These are phyloP conservation scores for Linderniella brevidens DNA, from an alignment of 257 asterid species.

Conservation along the genomic window DNA sequence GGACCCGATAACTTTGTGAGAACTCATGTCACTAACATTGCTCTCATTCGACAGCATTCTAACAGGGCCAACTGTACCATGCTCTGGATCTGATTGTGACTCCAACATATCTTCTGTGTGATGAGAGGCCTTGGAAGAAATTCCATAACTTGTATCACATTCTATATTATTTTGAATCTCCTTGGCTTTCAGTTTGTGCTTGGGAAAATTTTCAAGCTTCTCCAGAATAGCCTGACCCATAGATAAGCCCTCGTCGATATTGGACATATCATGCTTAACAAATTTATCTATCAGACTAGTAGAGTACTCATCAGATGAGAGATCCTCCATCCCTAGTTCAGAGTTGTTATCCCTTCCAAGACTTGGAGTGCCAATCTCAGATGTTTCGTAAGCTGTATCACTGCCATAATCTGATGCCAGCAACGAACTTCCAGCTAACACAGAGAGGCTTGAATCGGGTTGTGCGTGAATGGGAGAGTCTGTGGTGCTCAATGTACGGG, in stretches of 20 bases:
- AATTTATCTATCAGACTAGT: slow-evolving; percentile 76
- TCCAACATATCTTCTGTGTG: slow-evolving; percentile 18
- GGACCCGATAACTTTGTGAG: slow-evolving; percentile 45
- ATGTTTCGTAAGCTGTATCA: slow-evolving; percentile 80
- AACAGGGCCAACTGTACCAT: slow-evolving; percentile 30
- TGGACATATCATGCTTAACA: slow-evolving; percentile 87
- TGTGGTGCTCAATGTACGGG: slow-evolving; percentile 22
- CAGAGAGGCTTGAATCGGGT: slow-evolving; percentile 32
- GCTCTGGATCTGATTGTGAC: slow-evolving; percentile 19
- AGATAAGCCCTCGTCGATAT: slow-evolving; percentile 87
- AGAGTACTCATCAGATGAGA: slow-evolving; percentile 47
- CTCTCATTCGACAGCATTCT: slow-evolving; percentile 59
- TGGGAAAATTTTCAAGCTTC: slow-evolving; percentile 69
- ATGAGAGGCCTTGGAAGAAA: slow-evolving; percentile 36
- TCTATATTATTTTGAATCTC: slow-evolving; percentile 20
- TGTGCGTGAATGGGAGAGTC: slow-evolving; percentile 30
- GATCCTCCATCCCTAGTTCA: slow-evolving; percentile 64
- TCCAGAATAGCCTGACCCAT: slow-evolving; percentile 92
- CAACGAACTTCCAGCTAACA: slow-evolving; percentile 43
- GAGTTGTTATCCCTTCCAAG: slow-evolving; percentile 71
- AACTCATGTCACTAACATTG: slow-evolving; percentile 62
- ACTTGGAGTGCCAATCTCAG: slow-evolving; percentile 67
- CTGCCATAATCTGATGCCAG: slow-evolving; percentile 78
- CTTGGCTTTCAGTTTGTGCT: slow-evolving; percentile 29
- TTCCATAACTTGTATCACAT: slow-evolving; percentile 30